These are phyloP conservation scores for Citrus australasica DNA, from an alignment of 345 rosid genomes.

Conservation along the genomic window DNA sequence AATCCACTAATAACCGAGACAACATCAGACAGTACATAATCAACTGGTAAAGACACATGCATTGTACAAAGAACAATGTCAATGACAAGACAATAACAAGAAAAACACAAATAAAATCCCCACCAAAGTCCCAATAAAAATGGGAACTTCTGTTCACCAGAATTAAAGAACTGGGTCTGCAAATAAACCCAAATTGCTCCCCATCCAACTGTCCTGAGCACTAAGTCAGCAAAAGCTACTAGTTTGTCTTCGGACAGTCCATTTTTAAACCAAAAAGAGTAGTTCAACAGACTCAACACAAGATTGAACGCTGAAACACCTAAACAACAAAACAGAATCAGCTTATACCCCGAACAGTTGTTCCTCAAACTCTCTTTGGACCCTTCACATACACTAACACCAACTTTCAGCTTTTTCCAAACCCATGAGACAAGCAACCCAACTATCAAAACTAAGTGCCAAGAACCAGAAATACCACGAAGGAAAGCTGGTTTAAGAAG, in stretches of 20 bases:
- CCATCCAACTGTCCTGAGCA: slow-evolving; percentile 42
- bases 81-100: slow-evolving; percentile 40
- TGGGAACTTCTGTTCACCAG: slow-evolving; percentile 27
- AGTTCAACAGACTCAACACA: slow-evolving; percentile 31
- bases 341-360: slow-evolving; percentile 23
- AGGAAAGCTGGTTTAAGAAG: slow-evolving; percentile 36
- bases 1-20: slow-evolving; percentile 17
- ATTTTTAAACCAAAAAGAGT: slow-evolving; percentile 34
- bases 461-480: slow-evolving; percentile 36
- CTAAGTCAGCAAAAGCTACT: slow-evolving; percentile 37
- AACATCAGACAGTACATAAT: slow-evolving; percentile 13
- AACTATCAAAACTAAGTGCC: slow-evolving; percentile 44
- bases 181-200: slow-evolving; percentile 33
- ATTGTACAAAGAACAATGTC: slow-evolving; percentile 25
- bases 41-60: slow-evolving; percentile 3
- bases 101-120: slow-evolving; percentile 39
- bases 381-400: slow-evolving; percentile 11
- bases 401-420: slow-evolving; percentile 26
- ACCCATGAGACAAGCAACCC: slow-evolving; percentile 31
- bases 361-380: slow-evolving; percentile 18
- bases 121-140: slow-evolving; percentile 49
- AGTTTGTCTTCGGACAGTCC: slow-evolving; percentile 35
- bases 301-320: slow-evolving; percentile 35
- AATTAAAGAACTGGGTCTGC: slow-evolving; percentile 19
- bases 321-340: slow-evolving; percentile 32